Evolutionary conservation across 495 filamentous ascomycete species (phyloP).

Genomic region (Beverwykella pulmonaria): DNA sequence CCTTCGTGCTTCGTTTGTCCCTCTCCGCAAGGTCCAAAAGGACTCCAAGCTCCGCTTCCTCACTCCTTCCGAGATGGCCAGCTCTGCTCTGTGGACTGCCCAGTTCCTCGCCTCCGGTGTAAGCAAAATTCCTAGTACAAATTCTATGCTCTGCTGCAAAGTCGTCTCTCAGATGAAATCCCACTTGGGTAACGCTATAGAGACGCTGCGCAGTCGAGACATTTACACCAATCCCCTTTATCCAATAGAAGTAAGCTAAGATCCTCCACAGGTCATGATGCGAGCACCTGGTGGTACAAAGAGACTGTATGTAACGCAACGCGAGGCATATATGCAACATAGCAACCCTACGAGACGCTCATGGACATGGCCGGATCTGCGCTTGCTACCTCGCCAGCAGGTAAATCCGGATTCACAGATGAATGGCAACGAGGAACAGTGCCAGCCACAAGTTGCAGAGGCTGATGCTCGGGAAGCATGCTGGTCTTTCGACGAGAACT

Average conservation of each 20-base stretch:
- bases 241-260: too few species aligned
- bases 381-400: slow-evolving; percentile 60
- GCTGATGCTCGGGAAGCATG: slow-evolving; percentile 62
- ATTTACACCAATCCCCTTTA: too few species aligned
- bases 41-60: slow-evolving; percentile 68
- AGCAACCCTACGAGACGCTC: slow-evolving; percentile 43
- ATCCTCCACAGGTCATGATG: slow-evolving; percentile 54
- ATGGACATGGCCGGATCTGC: slow-evolving; percentile 65
- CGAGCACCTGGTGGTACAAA: slow-evolving; percentile 55
- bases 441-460: slow-evolving; percentile 52
- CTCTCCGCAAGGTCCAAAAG: slow-evolving; percentile 70
- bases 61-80: slow-evolving; percentile 64
- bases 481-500: slow-evolving; percentile 55
- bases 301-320: slow-evolving; percentile 67
- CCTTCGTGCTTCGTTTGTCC: slow-evolving; percentile 61
- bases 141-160: too few species aligned
- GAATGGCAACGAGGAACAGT: slow-evolving; percentile 42
- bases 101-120: slow-evolving; percentile 63
- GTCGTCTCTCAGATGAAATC: too few species aligned
- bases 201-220: too few species aligned
- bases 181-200: too few species aligned
- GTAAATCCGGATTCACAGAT: slow-evolving; percentile 40
- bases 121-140: too few species aligned
- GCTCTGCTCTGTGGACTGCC: slow-evolving; percentile 66
- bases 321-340: slow-evolving; percentile 64